Base-by-base conservation (phyloP, 345 rosid species). In the Eucalyptus lansdowneana region DNA sequence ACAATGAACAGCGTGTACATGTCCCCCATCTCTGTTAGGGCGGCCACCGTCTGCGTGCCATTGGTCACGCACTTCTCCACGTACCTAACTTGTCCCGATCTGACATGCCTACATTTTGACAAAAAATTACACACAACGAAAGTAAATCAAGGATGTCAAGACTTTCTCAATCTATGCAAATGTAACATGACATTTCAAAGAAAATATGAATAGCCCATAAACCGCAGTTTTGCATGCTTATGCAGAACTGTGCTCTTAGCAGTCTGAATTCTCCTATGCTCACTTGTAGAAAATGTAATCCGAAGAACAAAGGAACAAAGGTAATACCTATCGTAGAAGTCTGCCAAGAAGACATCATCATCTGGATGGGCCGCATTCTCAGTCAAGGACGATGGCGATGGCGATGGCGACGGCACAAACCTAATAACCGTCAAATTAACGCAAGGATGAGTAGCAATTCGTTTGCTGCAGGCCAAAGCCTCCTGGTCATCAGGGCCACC, bases 401-500 rank as follows among this genome's bases (percentile, higher is more conserved):
- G n/a, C n/a, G 81, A 53, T 15, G 89, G 88, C 50, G 87, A 76
- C 1, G 88, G 86, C 5, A 91, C 37, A 92, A 97, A 97, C 87
- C 96, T 91, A 29, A 96, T 90, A n/a, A 97, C 89, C 13, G 99
- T 95, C 58, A 95, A 87, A 47, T 91, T 92, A 44, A 94, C 91
- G 65, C 92, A 93, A 56, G 93, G 89, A 87, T 96, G 94, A 13
- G 90, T 72, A 1, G 92, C 90, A 31, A 97, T 90, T 91, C 97
- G 92, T 87, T 90, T 94, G 89, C 97, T 93, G 49, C 95, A 95
- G 11, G 99, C 94, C 60, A 97, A 87, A 31, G 99, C 99, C 92
- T 97, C 99, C 21, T 98, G 95, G 89, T 97, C 98, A 91, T 97
- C 99, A 31, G 97, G 93, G 40, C 99, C 99, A 34, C 97, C 98